Evolutionary conservation across 2,329 filamentous ascomycete species (phyloP).

Genomic region (Botrytis squamosa): DNA sequence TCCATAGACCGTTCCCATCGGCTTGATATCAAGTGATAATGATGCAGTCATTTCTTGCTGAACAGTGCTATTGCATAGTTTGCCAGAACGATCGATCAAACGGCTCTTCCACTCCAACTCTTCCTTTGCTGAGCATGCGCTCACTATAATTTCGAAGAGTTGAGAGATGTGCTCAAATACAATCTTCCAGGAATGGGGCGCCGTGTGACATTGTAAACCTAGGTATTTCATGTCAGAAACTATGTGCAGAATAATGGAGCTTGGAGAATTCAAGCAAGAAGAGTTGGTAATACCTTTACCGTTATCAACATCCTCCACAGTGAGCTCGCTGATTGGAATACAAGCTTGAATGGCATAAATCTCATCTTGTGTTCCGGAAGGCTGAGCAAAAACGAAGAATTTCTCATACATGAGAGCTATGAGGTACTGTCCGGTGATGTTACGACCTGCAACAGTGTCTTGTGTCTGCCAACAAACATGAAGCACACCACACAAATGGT

Average conservation of each 20-base stretch:
- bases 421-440: slow-evolving; percentile 76
- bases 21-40: slow-evolving; percentile 68
- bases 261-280: no score
- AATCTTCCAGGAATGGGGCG: slow-evolving; percentile 88
- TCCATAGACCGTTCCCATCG: slow-evolving; percentile 72
- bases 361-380: slow-evolving; percentile 60
- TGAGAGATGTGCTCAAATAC: slow-evolving; percentile 76
- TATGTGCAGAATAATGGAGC: not conserved
- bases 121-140: slow-evolving; percentile 78
- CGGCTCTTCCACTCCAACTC: slow-evolving; percentile 75
- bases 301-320: slow-evolving; percentile 71
- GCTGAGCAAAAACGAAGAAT: slow-evolving; percentile 70
- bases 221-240: slow-evolving; percentile 5
- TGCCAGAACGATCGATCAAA: slow-evolving; percentile 53
- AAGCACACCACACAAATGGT: slow-evolving; percentile 78
- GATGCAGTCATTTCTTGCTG: slow-evolving; percentile 57
- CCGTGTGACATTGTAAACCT: slow-evolving; percentile 86
- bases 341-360: slow-evolving; percentile 74
- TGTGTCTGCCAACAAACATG: slow-evolving; percentile 78
- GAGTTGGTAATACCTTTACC: slow-evolving; percentile 56
- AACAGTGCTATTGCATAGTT: slow-evolving; percentile 49
- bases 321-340: slow-evolving; percentile 64
- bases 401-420: slow-evolving; percentile 81
- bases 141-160: slow-evolving; percentile 81
- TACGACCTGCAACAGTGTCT: slow-evolving; percentile 63